Base-by-base conservation (phyloP, 75 land plant species). In the Azolla pinnata region DNA sequence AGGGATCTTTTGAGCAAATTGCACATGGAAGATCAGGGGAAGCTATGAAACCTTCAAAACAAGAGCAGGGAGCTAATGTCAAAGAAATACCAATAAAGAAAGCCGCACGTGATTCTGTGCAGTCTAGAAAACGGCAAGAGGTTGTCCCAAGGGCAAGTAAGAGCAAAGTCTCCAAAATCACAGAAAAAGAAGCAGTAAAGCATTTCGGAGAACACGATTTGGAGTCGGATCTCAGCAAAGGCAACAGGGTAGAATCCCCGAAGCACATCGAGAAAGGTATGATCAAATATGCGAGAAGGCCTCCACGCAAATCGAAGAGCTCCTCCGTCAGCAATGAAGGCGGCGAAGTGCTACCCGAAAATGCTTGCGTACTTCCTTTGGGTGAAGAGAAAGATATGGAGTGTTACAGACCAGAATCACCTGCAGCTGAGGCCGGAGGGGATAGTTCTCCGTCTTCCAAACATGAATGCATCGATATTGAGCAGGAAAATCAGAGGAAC, bases 381-480 rank as follows among this genome's bases (percentile, higher is more conserved):
- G 35, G 19, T 29, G 66, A 29, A 20, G 29, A 20, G 30, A 33
- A 53, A 55, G 61, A 54, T 34, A 32, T 30, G 32, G 16, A 54
- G 7, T 19, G 59, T 31, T 24, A 59, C 61, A 29, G n/a, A n/a
- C 56, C 61, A 5, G 17, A 31, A 54, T 55, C 61, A 20, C 10
- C 33, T 24, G 28, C 17, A 17, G 61, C 30, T 33, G 27, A 12
- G 19, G 14, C 64, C 21, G 27, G 19, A 60, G 27, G 33, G 16
- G 64, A 46, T 51, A 62, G 5, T 35, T 5, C 5, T 5, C 5
- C 5, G 10, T 12, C 40, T 35, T 5, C 40, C 40, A 35, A 35
- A 12, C 5, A 12, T 35, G 12, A 35, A 5, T 35, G 5, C 10
- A 12, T 12, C 12, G 5, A 12, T 35, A 35, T 5, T 5, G 40